Percentiles rank a stretch among this genome's conserved stretches.
phyloP scores from a whole-genome alignment of 2,329 filamentous ascomycete species.

The Curvularia sp. region DNA sequence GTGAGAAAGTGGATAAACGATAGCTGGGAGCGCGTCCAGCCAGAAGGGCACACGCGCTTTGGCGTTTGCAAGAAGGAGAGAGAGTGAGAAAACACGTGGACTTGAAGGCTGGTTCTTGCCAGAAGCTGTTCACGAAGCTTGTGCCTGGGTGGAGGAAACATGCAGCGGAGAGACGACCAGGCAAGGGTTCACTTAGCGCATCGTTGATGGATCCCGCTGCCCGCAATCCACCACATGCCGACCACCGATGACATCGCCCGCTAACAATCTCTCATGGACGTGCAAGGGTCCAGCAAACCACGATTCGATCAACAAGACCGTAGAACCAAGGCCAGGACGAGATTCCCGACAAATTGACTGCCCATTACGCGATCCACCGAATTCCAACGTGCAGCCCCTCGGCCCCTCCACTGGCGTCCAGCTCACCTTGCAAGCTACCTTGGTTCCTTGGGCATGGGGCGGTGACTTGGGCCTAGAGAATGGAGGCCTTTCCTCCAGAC shows the following conservation, averaged over 20 bases:
- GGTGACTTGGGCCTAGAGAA: conserved; percentile 51
- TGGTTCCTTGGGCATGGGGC: conserved; percentile 35
- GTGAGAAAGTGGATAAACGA: conserved; percentile 22
- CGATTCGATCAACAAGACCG: not conserved
- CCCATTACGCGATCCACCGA: conserved; percentile 7
- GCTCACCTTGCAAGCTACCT: conserved; percentile 12
- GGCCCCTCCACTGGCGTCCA: conserved; percentile 5
- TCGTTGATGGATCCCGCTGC: conserved; percentile 2
- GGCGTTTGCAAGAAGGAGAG: not conserved
- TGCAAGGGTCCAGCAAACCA: conserved; percentile 11
- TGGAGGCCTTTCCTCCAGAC: conserved; percentile 81
- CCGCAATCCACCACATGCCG: conserved; percentile 12
- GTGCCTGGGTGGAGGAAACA: conserved; percentile 13
- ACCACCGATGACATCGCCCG: conserved; percentile 13
- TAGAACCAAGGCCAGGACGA: not conserved
- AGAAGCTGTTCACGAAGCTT: conserved; percentile 13
- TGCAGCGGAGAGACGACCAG: conserved; percentile 6
- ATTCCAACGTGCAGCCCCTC: conserved; percentile 16
- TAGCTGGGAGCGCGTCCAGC: conserved; percentile 7
- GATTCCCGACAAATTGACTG: not conserved
- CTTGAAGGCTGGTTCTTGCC: not conserved
- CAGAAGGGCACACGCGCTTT: not conserved
- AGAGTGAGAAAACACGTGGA: conserved; percentile 8
- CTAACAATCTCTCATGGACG: conserved; percentile 7
- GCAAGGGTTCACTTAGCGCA: conserved; percentile 16